Evolutionary conservation across 306 rosid species (phyloP), one percentile per base, ranked within the genome.

Genomic region (Vachellia pachyceras): DNA sequence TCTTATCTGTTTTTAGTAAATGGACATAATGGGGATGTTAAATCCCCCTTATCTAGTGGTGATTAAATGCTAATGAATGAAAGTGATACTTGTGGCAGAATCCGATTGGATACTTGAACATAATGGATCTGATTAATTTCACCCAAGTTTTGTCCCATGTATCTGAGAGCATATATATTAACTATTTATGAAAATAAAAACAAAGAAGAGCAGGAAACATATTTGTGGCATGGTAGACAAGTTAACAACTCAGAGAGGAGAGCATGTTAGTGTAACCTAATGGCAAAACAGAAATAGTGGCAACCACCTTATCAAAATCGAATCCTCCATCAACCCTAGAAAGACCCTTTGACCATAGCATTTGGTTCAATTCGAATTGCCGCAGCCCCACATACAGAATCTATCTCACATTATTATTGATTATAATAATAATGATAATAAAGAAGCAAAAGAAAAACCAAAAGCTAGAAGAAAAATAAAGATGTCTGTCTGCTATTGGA

Each of bases 321-420:
- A 75, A 58, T 71, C 68, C 83, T 55, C 77, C 79, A 83, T 87
- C 70, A 77, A 82, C 84, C 73, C 73, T 39, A 70, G 79, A 89
- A 85, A 76, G 88, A 57, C 82, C 77, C 84, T 84, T 90, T 90
- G 90, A 90, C 90, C 88, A 42, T 73, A 86, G 63, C 82, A 80
- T 67, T 54, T 60, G 64, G 66, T 70, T 73, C 75, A 61, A 73
- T 83, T 64, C 58, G 25, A 39, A 67, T 33, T 77, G 67, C 66
- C 13, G 49, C 18, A 65, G 47, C 76, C 64, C 79, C 64, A 44
- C 78, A 55, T 5, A 35, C 40, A 69, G 44, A 75, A 69, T 49
- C 77, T 29, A 50, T 11, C 6, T 37, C 36, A 63, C 12, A 68
- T 1, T 2, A 67, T 4, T 47, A 29, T 29, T 29, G 33, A 29